Percentiles rank a stretch among this genome's conserved stretches.
Conservation (phyloP, 768 basidiomycete species). For the Serendipita indica region DNA sequence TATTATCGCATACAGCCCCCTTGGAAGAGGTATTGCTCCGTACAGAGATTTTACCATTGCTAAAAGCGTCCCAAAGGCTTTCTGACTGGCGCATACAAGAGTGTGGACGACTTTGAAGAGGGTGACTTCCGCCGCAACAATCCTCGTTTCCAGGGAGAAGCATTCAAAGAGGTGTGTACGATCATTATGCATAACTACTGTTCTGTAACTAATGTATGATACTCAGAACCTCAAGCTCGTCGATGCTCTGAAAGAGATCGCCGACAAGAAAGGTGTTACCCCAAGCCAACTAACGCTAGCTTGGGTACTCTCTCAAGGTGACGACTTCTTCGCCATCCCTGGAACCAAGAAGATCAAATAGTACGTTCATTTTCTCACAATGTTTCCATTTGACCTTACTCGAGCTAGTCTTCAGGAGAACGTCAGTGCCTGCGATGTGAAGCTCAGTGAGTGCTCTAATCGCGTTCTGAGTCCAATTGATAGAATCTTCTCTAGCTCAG, state of each 20-base stretch:
- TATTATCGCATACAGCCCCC: slow-evolving; percentile 46
- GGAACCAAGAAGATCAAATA: slow-evolving; percentile 18
- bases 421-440: neutral
- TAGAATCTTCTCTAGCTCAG: neutral
- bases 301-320: slow-evolving; percentile 29
- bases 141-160: slow-evolving; percentile 35
- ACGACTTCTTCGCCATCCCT: slow-evolving; percentile 34
- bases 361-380: slow-evolving; percentile 15
- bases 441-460: neutral
- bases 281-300: slow-evolving; percentile 28
- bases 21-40: slow-evolving; percentile 32
- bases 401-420: neutral
- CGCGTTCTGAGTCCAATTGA: neutral
- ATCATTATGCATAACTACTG: slow-evolving; percentile 12
- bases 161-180: slow-evolving; percentile 15
- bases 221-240: slow-evolving; percentile 29
- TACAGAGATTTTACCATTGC: neutral
- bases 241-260: slow-evolving; percentile 27
- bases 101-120: slow-evolving; percentile 24
- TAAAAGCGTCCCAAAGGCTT: slow-evolving; percentile 21
- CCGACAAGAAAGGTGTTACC: slow-evolving; percentile 28
- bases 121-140: slow-evolving; percentile 27
- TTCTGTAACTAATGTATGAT: neutral
- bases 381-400: neutral
- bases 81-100: slow-evolving; percentile 36